These are phyloP conservation scores for Tetrahymena elliotti DNA, from an alignment of 73 alveolate species.

Conservation along the genomic window DNA sequence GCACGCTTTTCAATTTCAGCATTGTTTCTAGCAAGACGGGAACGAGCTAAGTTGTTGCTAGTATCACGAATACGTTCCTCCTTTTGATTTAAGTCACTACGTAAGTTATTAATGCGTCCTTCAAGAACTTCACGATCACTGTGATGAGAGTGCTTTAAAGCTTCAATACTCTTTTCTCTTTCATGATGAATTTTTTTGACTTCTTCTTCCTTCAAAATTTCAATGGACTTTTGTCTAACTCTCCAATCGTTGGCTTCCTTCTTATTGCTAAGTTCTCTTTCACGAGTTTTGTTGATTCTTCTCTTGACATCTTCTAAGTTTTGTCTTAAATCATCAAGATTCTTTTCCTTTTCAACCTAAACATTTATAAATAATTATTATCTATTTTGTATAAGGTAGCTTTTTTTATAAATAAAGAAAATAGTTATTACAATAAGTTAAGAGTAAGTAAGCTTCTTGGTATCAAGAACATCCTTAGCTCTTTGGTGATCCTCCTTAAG, in stretches of 20 bases:
- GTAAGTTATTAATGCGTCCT: not conserved
- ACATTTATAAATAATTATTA: not conserved
- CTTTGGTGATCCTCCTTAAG: not conserved
- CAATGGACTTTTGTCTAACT: not conserved
- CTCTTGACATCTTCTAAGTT: not conserved
- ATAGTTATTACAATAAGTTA: not conserved
- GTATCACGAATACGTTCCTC: not conserved
- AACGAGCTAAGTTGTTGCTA: not conserved
- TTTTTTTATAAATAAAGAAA: not conserved
- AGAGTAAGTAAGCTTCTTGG: not conserved
- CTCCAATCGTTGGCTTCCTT: not conserved
- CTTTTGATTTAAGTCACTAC: not conserved
- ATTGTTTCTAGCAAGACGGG: not conserved
- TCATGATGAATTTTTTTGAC: not conserved
- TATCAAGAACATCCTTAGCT: not conserved
- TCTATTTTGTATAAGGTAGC: not conserved
- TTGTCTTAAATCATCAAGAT: not conserved
- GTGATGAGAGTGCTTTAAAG: not conserved
- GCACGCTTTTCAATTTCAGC: not conserved
- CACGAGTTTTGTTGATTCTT: not conserved
- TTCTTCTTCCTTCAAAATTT: not conserved
- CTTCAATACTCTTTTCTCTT: not conserved
- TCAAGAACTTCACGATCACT: not conserved
- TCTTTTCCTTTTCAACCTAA: not conserved
- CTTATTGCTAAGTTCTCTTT: not conserved